A percentile compares a stretch with the other conserved stretches of the same genome.
These are phyloP conservation scores for Ceratobasidium sp. DNA, from an alignment of 1,284 basidiomycete species.

Conservation along the genomic window DNA sequence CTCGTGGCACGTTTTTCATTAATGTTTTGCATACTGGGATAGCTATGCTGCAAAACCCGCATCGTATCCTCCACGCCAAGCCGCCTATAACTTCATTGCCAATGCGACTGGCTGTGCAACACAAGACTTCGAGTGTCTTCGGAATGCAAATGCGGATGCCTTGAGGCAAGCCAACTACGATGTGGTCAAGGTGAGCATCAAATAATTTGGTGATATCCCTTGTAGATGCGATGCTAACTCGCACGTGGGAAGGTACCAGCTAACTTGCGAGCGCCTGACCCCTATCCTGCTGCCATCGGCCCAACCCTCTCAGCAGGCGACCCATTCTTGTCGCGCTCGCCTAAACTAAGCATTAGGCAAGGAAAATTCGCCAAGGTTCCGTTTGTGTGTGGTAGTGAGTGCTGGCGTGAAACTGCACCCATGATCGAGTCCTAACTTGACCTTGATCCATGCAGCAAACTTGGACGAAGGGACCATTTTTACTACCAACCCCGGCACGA, in stretches of 20 bases:
- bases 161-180: slow-evolving; percentile 32
- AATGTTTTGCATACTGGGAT: neutral
- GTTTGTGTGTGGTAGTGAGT: slow-evolving; percentile 53
- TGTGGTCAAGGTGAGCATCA: slow-evolving; percentile 27
- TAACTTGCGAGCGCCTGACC: slow-evolving; percentile 16
- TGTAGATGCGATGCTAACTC: slow-evolving; percentile 6
- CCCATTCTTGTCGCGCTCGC: slow-evolving; percentile 15
- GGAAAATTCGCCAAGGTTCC: slow-evolving; percentile 53
- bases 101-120: slow-evolving; percentile 32
- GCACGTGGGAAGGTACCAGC: slow-evolving; percentile 22
- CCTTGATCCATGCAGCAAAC: slow-evolving; percentile 3
- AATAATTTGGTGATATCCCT: neutral
- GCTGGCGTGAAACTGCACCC: neutral
- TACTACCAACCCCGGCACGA: slow-evolving; percentile 16
- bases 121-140: slow-evolving; percentile 21
- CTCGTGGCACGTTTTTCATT: neutral
- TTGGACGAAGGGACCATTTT: slow-evolving; percentile 48
- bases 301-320: slow-evolving; percentile 24
- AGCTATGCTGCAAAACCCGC: slow-evolving; percentile 20
- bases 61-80: slow-evolving; percentile 28
- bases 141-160: slow-evolving; percentile 10
- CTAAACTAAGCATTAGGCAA: slow-evolving; percentile 24
- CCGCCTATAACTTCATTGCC: slow-evolving; percentile 26
- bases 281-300: slow-evolving; percentile 20
- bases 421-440: too few species aligned